Conservation (phyloP, 1,139 yeast genomes). For the Yamadazyma atmosphaerica region DNA sequence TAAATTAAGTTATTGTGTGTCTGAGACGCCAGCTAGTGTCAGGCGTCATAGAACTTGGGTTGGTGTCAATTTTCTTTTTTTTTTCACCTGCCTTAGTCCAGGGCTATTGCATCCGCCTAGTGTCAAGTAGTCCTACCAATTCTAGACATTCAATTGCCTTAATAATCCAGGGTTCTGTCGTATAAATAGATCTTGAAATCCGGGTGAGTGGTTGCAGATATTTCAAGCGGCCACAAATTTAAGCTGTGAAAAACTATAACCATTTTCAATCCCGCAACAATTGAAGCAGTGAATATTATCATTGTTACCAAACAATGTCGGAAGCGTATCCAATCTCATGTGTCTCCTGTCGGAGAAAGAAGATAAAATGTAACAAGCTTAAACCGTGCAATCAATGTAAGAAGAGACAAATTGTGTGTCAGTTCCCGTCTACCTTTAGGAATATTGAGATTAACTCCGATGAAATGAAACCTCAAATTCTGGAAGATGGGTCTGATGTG, state of each 20-base stretch:
- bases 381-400: constrained; percentile 44
- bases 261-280: neutral
- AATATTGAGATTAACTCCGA: constrained; percentile 29
- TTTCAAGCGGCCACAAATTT: no score
- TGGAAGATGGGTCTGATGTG: neutral
- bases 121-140: no score
- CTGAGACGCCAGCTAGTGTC: neutral
- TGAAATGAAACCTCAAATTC: constrained; percentile 3
- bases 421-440: constrained; percentile 41
- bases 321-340: constrained; percentile 43
- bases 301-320: constrained; percentile 24
- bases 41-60: neutral
- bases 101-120: no score
- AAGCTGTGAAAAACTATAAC: neutral
- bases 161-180: no score
- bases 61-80: no score
- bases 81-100: no score
- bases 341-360: constrained; percentile 42
- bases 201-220: no score
- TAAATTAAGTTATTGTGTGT: neutral
- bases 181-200: no score
- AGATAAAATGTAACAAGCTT: constrained; percentile 40
- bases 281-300: neutral
- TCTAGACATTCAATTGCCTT: no score
- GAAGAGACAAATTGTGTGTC: constrained; percentile 32